Percentiles rank a stretch among this genome's conserved stretches.
These are phyloP conservation scores for Puccinia horiana DNA, from an alignment of 1,284 basidiomycete genomes.

Conservation along the genomic window DNA sequence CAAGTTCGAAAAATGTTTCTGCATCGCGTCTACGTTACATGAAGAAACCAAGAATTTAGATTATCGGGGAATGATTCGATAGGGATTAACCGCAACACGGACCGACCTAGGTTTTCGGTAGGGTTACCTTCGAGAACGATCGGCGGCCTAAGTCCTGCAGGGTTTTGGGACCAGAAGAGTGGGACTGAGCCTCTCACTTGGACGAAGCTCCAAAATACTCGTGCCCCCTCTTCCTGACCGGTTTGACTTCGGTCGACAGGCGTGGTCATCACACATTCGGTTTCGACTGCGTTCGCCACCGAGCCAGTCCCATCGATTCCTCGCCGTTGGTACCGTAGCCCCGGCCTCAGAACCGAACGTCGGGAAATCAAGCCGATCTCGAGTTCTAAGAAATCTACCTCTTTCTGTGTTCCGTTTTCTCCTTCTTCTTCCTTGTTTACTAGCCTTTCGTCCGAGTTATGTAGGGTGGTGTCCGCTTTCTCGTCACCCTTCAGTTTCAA, in stretches of 20 bases:
- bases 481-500: background rate
- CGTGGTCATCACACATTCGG: slow-evolving; percentile 57
- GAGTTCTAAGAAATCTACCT: slow-evolving; percentile 51
- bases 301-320: slow-evolving; percentile 62
- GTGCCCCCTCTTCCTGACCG: slow-evolving; percentile 59
- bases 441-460: background rate
- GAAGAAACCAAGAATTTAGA: background rate
- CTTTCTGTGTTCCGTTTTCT: background rate
- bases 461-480: background rate
- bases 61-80: background rate
- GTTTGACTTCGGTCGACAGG: slow-evolving; percentile 51
- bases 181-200: slow-evolving; percentile 89
- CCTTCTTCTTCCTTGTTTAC: background rate
- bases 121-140: slow-evolving; percentile 77
- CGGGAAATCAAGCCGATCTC: slow-evolving; percentile 63
- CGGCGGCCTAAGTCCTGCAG: slow-evolving; percentile 78
- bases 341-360: slow-evolving; percentile 63
- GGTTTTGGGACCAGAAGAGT: slow-evolving; percentile 77
- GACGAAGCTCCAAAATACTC: slow-evolving; percentile 83
- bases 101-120: slow-evolving; percentile 66
- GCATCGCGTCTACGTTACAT: slow-evolving; percentile 28
- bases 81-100: background rate
- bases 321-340: slow-evolving; percentile 64
- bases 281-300: slow-evolving; percentile 65
- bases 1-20: slow-evolving; percentile 28